These are phyloP conservation scores for Boletus rubropictus DNA, from an alignment of 768 basidiomycete species.

Conservation along the genomic window DNA sequence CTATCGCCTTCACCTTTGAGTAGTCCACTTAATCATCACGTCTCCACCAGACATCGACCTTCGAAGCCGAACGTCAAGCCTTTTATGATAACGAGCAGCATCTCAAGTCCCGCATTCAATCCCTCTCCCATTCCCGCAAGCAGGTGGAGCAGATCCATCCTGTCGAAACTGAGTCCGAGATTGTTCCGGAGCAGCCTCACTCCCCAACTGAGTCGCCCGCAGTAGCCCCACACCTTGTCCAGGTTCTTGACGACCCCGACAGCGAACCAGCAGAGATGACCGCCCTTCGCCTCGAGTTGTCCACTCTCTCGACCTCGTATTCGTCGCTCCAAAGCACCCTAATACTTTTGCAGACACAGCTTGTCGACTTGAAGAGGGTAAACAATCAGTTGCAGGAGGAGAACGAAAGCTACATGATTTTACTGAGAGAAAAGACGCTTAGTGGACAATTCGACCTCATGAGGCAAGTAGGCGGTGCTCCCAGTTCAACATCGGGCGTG, in stretches of 20 bases:
- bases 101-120: constrained; percentile 84
- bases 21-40: constrained; percentile 8
- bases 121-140: constrained; percentile 62
- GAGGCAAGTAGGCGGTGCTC: constrained; percentile 54
- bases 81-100: constrained; percentile 94
- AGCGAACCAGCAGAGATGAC: constrained; percentile 86
- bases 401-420: constrained; percentile 94
- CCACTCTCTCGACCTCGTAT: constrained; percentile 82
- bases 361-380: constrained; percentile 81
- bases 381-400: constrained; percentile 90
- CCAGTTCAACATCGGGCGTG: constrained; percentile 37
- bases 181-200: constrained; percentile 34
- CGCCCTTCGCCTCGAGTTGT: constrained; percentile 74
- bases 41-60: constrained; percentile 61
- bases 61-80: constrained; percentile 87
- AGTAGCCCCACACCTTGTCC: constrained; percentile 27
- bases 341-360: constrained; percentile 76
- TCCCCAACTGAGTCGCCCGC: constrained; percentile 21
- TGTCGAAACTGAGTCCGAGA: constrained; percentile 36
- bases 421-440: constrained; percentile 85
- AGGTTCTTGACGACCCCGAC: constrained; percentile 58
- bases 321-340: constrained; percentile 78
- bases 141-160: constrained; percentile 38
- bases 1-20: constrained; percentile 10
- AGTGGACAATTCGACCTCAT: constrained; percentile 81